Base-by-base conservation (phyloP, 2,329 filamentous ascomycete species). In the Claviceps digitariae region DNA sequence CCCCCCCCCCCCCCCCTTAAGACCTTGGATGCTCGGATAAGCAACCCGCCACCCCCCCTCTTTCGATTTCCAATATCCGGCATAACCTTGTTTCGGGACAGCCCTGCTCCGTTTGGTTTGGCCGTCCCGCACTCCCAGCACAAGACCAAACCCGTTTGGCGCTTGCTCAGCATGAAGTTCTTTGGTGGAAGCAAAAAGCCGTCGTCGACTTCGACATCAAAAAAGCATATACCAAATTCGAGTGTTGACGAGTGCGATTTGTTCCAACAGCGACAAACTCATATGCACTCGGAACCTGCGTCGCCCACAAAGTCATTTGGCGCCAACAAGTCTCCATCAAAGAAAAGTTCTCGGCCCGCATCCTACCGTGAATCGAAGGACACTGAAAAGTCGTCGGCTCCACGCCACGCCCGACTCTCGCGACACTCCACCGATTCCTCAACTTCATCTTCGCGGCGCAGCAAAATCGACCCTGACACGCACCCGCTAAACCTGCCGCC, bases 401-500 rank as follows among this genome's bases (percentile, higher is more conserved):
- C 50, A 41, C 65, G 70, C 57, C 67, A 64, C 50, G 72, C 72
- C 54, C 69, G 74, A 55, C 64, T 74, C 52, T 78, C 67, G 53
- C 72, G 75, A 56, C 71, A 76, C 57, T 68, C 75, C 40, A 74
- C 73, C 55, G 75, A 78, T 55, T 67, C 73, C 34, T 67, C 73
- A 25, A 68, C 68, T 21, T 72, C 70, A 31, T 73, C 70, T 48
- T 70, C 66, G 36, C 73, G 77, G 53, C 73, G 77, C 58, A 71
- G 70, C 61, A 81, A 80, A 66, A 69, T 74, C 64, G 83, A 87
- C 65, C 75, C 76, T 58, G 80, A 91, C 66, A 85, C 82, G 2
- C 90, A 96, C 68, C 91, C 91, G 41, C 78, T 96, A 51, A 96
- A 96, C 64, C 81, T 95, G 23, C 89, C 86, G 2, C 90, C 90